phyloP scores from a whole-genome alignment of 2,329 filamentous ascomycete genomes.

The Colletotrichum sp. region DNA sequence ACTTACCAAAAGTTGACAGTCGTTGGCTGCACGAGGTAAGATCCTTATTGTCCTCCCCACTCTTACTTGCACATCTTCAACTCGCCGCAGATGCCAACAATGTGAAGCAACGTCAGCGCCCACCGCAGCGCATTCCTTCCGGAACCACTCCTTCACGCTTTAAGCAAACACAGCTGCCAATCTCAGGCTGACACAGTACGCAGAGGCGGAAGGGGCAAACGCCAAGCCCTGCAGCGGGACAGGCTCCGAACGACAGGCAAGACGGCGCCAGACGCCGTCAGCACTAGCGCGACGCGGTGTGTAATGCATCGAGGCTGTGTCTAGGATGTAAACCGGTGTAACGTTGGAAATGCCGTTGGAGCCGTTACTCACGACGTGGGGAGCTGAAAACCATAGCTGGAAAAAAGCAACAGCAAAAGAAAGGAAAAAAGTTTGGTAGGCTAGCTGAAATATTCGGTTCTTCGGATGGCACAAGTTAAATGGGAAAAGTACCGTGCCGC shows the following conservation, averaged over 20 bases:
- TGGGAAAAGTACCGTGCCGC: background rate
- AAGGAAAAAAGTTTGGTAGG: background rate
- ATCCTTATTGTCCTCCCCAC: background rate
- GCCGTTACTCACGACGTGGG: background rate
- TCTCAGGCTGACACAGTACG: background rate
- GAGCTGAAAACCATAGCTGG: background rate
- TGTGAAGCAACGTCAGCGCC: background rate
- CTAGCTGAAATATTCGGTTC: background rate
- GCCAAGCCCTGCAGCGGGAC: background rate
- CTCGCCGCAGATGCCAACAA: rapidly evolving
- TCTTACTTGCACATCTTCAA: background rate
- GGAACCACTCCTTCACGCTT: background rate
- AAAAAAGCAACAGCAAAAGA: background rate
- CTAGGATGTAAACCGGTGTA: background rate
- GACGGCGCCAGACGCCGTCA: background rate
- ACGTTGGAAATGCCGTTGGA: background rate
- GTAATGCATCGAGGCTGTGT: background rate
- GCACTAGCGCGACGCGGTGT: background rate
- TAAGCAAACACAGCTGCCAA: background rate
- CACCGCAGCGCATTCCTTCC: background rate
- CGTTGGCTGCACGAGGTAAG: background rate
- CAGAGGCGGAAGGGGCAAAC: too few species aligned
- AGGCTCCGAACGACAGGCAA: background rate
- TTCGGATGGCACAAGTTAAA: background rate
- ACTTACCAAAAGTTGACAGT: background rate